Evolutionary conservation across 805 yeast genomes (phyloP), one percentile per base, ranked within the genome.

Genomic region (Candida parachauliodes): DNA sequence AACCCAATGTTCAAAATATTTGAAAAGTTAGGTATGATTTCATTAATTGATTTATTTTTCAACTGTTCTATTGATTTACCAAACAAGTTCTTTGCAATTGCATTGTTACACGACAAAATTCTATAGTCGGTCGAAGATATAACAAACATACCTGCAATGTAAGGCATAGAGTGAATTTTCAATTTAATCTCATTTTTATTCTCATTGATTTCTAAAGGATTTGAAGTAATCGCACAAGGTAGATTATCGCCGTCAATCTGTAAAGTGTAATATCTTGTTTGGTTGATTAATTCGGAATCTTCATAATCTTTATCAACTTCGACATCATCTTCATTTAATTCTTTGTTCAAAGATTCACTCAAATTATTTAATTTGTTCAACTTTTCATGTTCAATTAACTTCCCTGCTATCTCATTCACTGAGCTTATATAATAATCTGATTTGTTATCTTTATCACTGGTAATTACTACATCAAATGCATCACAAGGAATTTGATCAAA

Each of bases 61-160:
- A 68, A 45, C 34, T 70, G 65, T 28, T 74, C 72, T 30, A 76
- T 72, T 15, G 77, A 72, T 28, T 71, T 62, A 8, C 96, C 96
- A 62, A 88, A 86, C 51, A 88, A 60, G 49, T 85, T 84, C 44
- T 81, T 79, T 8, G 88, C 77, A 37, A 87, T 79, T 8, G 94
- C 86, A 44, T 77, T 76, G 59, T 88, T 88, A 54, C 83, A 83
- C 9, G 91, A 80, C n/a, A 84, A 55, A 26, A 88, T 68, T 6
- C 66, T 60, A 47, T 68, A 73, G 32, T 58, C 57, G 19, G 55
- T 55, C 1, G 81, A 67, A 34, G 82, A 78, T 10, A 88, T 65
- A 9, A 86, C 80, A 50, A 88, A 80, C 19, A 86, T 76, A 28
- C 96, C 96, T 1, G 95, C 93, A 48, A 87, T 84, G 57, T 86